Evolutionary conservation across 345 rosid genomes (phyloP).

Genomic region (Carallia brachiata): DNA sequence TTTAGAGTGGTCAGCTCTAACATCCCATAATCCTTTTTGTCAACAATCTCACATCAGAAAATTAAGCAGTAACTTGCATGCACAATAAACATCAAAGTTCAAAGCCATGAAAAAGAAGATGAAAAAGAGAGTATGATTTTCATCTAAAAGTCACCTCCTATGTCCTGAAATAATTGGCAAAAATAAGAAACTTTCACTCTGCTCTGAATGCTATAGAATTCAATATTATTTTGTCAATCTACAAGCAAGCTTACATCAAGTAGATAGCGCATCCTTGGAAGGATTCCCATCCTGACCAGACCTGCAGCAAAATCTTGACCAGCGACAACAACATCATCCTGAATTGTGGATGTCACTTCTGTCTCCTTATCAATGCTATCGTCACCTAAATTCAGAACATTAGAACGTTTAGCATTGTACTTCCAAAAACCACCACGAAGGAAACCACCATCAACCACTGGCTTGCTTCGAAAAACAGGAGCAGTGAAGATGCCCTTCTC

Average conservation of each 20-base stretch:
- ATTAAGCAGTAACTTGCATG: not conserved
- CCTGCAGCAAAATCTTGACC: slow-evolving; percentile 95
- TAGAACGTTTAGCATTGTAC: slow-evolving; percentile 87
- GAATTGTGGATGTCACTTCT: slow-evolving; percentile 66
- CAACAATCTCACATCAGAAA: not conserved
- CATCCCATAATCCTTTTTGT: not conserved
- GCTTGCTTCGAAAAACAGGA: slow-evolving; percentile 81
- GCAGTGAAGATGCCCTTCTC: slow-evolving; percentile 57
- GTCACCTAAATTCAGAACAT: slow-evolving; percentile 47
- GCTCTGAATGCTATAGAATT: not conserved
- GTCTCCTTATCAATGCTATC: slow-evolving; percentile 48
- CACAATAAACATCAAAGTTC: not conserved
- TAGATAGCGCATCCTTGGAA: slow-evolving; percentile 63
- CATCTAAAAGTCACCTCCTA: not conserved
- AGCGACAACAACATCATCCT: slow-evolving; percentile 77
- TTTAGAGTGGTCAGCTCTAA: no score
- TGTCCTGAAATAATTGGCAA: not conserved
- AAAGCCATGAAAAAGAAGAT: not conserved
- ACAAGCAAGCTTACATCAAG: slow-evolving; percentile 58
- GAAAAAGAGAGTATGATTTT: not conserved
- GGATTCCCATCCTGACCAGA: slow-evolving; percentile 84
- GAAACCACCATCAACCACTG: slow-evolving; percentile 68
- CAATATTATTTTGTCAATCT: not conserved
- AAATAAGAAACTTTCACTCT: not conserved
- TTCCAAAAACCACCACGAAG: slow-evolving; percentile 90